Evolutionary conservation across 352 stramenopile genomes (phyloP).

Genomic region (Aphanomyces invadans): DNA sequence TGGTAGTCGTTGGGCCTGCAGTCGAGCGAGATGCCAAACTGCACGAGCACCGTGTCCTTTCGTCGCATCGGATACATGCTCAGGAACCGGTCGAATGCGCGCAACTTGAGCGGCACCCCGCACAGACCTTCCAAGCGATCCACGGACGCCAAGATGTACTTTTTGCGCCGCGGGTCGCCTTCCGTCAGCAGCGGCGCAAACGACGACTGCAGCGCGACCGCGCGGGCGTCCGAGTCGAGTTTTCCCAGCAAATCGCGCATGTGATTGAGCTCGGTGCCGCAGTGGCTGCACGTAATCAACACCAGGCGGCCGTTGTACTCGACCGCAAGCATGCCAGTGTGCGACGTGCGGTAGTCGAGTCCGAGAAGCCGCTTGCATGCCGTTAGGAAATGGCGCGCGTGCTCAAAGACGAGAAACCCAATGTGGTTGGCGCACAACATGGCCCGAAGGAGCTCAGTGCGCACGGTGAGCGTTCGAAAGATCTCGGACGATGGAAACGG

Average conservation of each 20-base stretch:
- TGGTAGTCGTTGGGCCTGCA: slow-evolving; percentile 89
- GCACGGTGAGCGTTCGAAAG: slow-evolving; percentile 90
- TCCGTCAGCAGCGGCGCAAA: neutral
- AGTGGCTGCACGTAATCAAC: slow-evolving; percentile 94
- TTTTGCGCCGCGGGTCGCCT: too few relatives aligned
- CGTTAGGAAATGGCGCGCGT: slow-evolving; percentile 89
- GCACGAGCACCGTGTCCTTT: slow-evolving; percentile 60
- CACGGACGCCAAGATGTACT: slow-evolving; percentile 83
- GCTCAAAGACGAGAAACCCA: slow-evolving; percentile 91
- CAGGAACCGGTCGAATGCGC: slow-evolving; percentile 94
- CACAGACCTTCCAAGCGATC: slow-evolving; percentile 94
- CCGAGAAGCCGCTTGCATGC: slow-evolving; percentile 90
- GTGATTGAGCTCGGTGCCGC: slow-evolving; percentile 87
- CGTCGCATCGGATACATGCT: slow-evolving; percentile 66
- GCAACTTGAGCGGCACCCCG: slow-evolving; percentile 94
- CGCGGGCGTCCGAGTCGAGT: slow-evolving; percentile 36
- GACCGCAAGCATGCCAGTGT: slow-evolving; percentile 85
- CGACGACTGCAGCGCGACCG: slow-evolving; percentile 25
- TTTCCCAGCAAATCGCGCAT: slow-evolving; percentile 40
- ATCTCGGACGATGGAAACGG: slow-evolving; percentile 98
- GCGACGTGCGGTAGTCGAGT: slow-evolving; percentile 87
- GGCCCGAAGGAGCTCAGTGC: slow-evolving; percentile 85
- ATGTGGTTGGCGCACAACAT: slow-evolving; percentile 90
- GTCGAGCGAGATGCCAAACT: slow-evolving; percentile 66
- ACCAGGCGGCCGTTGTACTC: slow-evolving; percentile 96